Evolutionary conservation across 495 filamentous ascomycete species (phyloP), one percentile per base, ranked within the genome.

Genomic region (Rostrohypoxylon terebratum): DNA sequence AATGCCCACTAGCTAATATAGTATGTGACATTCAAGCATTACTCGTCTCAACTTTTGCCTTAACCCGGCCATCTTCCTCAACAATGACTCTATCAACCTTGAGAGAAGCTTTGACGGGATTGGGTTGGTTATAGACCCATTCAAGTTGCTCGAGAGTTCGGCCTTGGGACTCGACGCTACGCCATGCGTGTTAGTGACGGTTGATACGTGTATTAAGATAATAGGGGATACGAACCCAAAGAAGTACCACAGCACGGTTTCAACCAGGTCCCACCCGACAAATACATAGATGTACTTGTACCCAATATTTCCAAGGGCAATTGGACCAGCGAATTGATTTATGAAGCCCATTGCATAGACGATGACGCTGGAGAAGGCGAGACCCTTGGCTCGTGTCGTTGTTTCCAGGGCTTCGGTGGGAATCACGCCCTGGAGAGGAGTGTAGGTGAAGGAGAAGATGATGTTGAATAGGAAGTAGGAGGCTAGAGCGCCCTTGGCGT

Each of bases 371-470:
- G 81, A 83, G n/a, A 77, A 73, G 13, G 85, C 84, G 23, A 86
- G 75, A 58, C 85, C 85, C 75, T 85, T 87, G 64, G 84, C 84
- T 50, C 85, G 80, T 28, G 79, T 83, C 5, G 83, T 84, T 11
- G 82, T 86, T 72, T 85, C 83, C 25, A 86, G 79, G 25, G 84
- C 82, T 51, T 89, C 83, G 23, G 85, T 82, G 25, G 89, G 88
- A 62, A 90, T 89, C 21, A 88, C 83, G 63, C 83, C 85, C 21
- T 88, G 82, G 25, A 90, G 81, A 10, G 88, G 88, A 14, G 87
- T 90, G 79, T 86, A 89, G 11, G 84, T 87, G 66, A 89, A 84
- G 7, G 84, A 86, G 73, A 88, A 90, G 74, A 87, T 84, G 48
- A 87, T 81, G 65, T 90, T 88, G 78, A 89, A 90, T 2, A 90